Evolutionary conservation across 169 alveolate genomes (phyloP), one percentile per base, ranked within the genome.

Genomic region (Cyclospora cayetanensis): DNA sequence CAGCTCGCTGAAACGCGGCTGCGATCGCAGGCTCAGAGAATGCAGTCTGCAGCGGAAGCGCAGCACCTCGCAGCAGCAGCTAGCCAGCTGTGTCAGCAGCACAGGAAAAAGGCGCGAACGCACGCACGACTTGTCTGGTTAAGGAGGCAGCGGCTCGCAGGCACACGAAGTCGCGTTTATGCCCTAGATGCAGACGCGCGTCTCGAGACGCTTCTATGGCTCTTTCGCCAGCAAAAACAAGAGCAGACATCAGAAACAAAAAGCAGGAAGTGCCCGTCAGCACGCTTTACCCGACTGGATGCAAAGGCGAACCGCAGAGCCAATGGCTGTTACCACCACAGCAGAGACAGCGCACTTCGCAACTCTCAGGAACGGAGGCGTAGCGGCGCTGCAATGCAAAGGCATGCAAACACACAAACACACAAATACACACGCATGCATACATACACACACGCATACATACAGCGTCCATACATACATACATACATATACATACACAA

Each of bases 11-110:
- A 7, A 68, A 29, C 29, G 52, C n/a, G 52, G 52, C 42, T 68
- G 42, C 9, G 42, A 35, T 2, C 82, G 82, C 25, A 68, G 2
- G 2, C 53, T 18, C 2, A 68, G 82, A 1, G 82, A 68, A 18
- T 68, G 82, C 82, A 34, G 52, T 52, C 82, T 68, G 82, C 76
- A 63, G 76, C 76, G 29, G 76, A 35, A 63, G 76, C 76, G 76
- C 76, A 63, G 76, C 76, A 63, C 42, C 76, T n/a, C n/a, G 76
- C n/a, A n/a, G n/a, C n/a, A n/a, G n/a, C n/a, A n/a, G n/a, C 35
- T 27, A 2, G n/a, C 15, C 3, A 2, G 55, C 7, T 46, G 55
- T 15, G 29, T 35, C 31, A 25, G 37, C 4, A 11, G 76, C 76
- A 63, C 42, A 35, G n/a, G n/a, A n/a, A n/a, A n/a, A n/a, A n/a